A percentile compares a stretch with the other conserved stretches of the same genome.
phyloP scores from a whole-genome alignment of 805 yeast genomes.

The Saccharomycopsis selenospora region DNA sequence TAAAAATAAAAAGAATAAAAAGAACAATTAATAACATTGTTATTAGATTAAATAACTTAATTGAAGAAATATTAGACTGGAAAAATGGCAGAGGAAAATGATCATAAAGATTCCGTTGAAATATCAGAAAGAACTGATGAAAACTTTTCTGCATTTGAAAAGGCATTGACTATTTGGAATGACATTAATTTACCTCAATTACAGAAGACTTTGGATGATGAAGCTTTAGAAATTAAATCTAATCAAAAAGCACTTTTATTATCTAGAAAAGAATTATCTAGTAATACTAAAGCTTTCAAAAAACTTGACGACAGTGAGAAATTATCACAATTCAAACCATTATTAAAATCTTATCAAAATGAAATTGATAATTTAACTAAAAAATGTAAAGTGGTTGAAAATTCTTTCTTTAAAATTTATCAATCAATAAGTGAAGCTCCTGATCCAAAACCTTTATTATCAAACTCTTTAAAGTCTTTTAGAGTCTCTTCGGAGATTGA shows the following conservation, averaged over 20 bases:
- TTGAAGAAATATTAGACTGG: too few species aligned
- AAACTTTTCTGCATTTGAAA: constrained; percentile 30
- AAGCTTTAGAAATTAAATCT: constrained; percentile 64
- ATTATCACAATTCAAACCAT: constrained; percentile 52
- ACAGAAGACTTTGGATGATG: constrained; percentile 67
- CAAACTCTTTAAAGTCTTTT: constrained; percentile 60
- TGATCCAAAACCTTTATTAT: constrained; percentile 79
- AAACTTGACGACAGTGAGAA: constrained; percentile 64
- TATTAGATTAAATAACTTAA: too few species aligned
- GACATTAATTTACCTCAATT: constrained; percentile 62
- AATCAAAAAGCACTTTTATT: constrained; percentile 61
- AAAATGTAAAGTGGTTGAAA: constrained; percentile 69
- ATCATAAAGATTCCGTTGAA: too few species aligned
- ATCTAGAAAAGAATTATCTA: constrained; percentile 69
- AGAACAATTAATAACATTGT: too few species aligned
- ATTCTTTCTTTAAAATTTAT: constrained; percentile 66
- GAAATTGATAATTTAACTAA: constrained; percentile 80
- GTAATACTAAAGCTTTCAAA: constrained; percentile 79
- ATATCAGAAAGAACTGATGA: neutral
- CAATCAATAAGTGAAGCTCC: constrained; percentile 81
- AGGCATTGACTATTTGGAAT: constrained; percentile 69
- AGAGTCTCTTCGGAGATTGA: constrained; percentile 46
- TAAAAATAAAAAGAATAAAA: too few species aligned
- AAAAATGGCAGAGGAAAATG: too few species aligned
- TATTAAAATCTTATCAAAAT: constrained; percentile 72